Evolutionary conservation across 129 eudicot genomes (phyloP), one percentile per base, ranked within the genome.

Genomic region (Glebionis coronaria): DNA sequence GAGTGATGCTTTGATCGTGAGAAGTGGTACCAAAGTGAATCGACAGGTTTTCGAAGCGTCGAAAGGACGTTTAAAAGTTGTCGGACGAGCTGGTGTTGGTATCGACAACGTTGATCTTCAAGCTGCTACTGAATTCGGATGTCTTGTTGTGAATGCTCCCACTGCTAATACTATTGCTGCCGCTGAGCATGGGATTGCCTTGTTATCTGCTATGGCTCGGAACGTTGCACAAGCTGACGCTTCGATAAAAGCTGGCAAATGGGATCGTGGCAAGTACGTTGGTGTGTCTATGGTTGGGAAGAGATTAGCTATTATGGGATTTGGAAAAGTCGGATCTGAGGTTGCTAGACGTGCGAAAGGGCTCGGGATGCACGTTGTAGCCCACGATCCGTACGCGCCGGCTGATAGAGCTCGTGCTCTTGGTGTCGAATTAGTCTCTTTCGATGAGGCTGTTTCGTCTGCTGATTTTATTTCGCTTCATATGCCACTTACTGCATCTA

Each of bases 361-460:
- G n/a, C n/a, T n/a, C n/a, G 95, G 95, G 44, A 87, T 88, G 95
- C 95, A 84, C 62, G 91, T 88, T 2, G 78, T 88, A 66, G 85
- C 95, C 11, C 95, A 88, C 45, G 95, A 88, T 55, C 95, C 95
- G 1, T 88, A 88, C 82, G 95, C 95, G 31, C 88, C 95, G 5
- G 91, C 95, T 18, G 95, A 88, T 61, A 88, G 95, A 79, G 95
- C 95, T 4, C 88, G 82, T 61, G 95, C 95, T 25, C 53, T 88
- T 11, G 95, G 95, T 12, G 95, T 88, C n/a, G 84, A 88, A 67
- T 85, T 88, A 49, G 88, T 88, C 52, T 73, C 79, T 59, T 88
- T 84, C 66, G 95, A 88, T 44, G 88, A 88, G 56, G 95, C 95
- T 60, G 51, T 88, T n/a, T 62, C 81, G 52, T 67, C 82, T 1